These are phyloP conservation scores for Pleoardoris graminearum DNA, from an alignment of 2,329 filamentous ascomycete genomes.

Conservation along the genomic window DNA sequence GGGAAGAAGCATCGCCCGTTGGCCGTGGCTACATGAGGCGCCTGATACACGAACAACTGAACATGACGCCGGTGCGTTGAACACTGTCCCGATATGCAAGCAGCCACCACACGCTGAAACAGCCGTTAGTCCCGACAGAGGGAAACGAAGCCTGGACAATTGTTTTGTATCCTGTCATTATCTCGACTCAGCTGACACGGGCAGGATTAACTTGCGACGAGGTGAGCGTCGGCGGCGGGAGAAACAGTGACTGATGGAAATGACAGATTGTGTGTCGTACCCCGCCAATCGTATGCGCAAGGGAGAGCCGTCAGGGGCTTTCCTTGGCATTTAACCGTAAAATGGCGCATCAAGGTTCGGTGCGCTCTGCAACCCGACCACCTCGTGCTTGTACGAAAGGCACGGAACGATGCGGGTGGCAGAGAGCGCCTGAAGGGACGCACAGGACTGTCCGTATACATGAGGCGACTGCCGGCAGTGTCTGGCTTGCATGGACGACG, in stretches of 20 bases:
- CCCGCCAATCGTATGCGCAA: constrained; percentile 1
- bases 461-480: constrained; percentile 12
- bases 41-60: constrained; percentile 14
- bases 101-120: constrained; percentile 40
- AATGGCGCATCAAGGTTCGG: not conserved
- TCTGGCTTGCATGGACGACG: constrained; percentile 14
- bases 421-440: constrained; percentile 18
- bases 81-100: constrained; percentile 23
- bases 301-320: constrained; percentile 9
- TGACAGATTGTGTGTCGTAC: constrained; percentile 20
- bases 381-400: constrained; percentile 14
- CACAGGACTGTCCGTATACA: not conserved
- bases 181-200: constrained; percentile 30
- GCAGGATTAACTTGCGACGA: constrained; percentile 6
- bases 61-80: constrained; percentile 20
- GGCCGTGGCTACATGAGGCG: constrained; percentile 11
- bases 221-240: not conserved
- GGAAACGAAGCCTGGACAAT: constrained; percentile 36
- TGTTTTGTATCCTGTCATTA: constrained; percentile 16
- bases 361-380: no score
- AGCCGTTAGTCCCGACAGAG: constrained; percentile 41
- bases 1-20: constrained; percentile 10
- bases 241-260: constrained; percentile 19
- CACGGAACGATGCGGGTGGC: constrained; percentile 28
- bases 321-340: constrained; percentile 8